Percentiles rank a stretch among this genome's conserved stretches.
Evolutionary conservation across 108 stramenopile species (phyloP).

Genomic region (Skeletonema potamos): DNA sequence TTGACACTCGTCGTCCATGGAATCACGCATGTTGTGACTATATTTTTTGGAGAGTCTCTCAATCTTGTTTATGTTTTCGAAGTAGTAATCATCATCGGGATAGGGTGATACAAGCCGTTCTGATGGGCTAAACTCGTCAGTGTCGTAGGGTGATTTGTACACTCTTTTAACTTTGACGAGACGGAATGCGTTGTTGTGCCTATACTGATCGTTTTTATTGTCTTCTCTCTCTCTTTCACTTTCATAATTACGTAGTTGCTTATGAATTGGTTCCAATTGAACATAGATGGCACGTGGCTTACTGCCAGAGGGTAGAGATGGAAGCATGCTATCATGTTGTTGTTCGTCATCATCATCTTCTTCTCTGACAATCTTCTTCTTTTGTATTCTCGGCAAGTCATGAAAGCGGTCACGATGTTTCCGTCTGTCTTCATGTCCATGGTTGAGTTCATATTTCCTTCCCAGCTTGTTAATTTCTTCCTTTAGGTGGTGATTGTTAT

Average conservation of each 20-base stretch:
- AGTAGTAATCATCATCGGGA: conserved; percentile 28
- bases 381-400: not conserved
- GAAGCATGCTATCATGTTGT: not conserved
- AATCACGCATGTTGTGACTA: conserved; percentile 23
- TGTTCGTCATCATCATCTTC: not conserved
- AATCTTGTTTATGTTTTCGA: conserved; percentile 6
- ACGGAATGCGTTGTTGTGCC: not conserved
- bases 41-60: conserved; percentile 28
- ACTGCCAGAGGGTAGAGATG: not conserved
- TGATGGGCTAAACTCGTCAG: conserved; percentile 2
- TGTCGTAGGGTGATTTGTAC: conserved; percentile 4
- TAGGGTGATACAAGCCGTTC: conserved; percentile 29
- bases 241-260: not conserved
- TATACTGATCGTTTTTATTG: not conserved
- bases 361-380: not conserved
- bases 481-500: not conserved
- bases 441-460: not conserved
- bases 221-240: not conserved
- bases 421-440: not conserved
- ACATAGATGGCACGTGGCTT: not conserved
- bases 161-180: conserved; percentile 2
- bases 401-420: not conserved
- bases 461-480: not conserved
- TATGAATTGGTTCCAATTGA: not conserved
- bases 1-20: conserved; percentile 56